Evolutionary conservation across 805 yeast genomes (phyloP), one percentile per base, ranked within the genome.

Genomic region (Kluyveromyces aestuarii): DNA sequence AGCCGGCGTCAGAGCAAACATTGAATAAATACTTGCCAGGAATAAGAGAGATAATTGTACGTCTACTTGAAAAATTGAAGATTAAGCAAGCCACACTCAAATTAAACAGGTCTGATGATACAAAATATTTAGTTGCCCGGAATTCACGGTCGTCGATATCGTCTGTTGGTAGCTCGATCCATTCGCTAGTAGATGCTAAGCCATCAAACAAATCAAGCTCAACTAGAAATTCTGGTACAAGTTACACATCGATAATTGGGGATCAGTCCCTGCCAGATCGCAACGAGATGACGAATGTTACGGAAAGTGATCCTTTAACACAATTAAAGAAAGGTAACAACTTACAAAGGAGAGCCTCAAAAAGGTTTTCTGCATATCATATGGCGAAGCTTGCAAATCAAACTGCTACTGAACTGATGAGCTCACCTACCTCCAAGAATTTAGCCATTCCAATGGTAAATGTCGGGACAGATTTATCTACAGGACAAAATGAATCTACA

Each of bases 341-440:
- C 2, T 70, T 93, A 33, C 95, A 84, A 70, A 76, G 99, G 55
- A 77, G 96, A 52, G 99, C 98, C 0, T 90, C 97, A 0, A 84
- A 91, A 56, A 72, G 99, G 48, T 91, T 84, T 61, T 88, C 96
- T 6, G 96, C 97, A 0, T 91, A 90, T 52, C 98, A 91, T 60
- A 82, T 83, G 66, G 87, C 95, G 1, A 86, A 84, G 58, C 72
- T 86, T 10, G 72, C 87, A 0, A 79, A 75, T 51, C 69, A 68
- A 50, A 61, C 75, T 10, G 53, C 61, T 8, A 50, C 60, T 13
- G 65, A 59, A 13, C 60, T 64, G 9, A 54, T 19, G 27, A 43
- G 36, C 21, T 35, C 45, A 5, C 45, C 45, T 9, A 17, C 38
- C 2, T 35, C 45, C 2, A 43, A 43, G n/a, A 43, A 35, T 19